Percentiles rank a stretch among this genome's conserved stretches.
Conservation (phyloP, 306 rosid genomes). For the Urtica urens region DNA sequence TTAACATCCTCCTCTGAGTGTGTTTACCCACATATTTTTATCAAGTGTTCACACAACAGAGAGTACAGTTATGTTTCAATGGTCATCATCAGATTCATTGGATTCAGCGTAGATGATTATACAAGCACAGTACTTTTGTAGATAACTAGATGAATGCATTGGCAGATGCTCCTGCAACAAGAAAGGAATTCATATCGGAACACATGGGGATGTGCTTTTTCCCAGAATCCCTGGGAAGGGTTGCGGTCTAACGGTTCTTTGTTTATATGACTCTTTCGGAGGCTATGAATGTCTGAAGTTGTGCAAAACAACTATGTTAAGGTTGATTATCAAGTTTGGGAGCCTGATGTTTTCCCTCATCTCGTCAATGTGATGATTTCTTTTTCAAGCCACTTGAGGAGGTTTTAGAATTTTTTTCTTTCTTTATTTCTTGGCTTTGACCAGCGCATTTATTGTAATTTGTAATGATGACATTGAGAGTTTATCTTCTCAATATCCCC, state of each 20-base stretch:
- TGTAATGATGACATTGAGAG: slow-evolving; percentile 1
- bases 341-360: slow-evolving; percentile 14
- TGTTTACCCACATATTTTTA: too few relatives aligned
- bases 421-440: slow-evolving; percentile 3
- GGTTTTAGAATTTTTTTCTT: not conserved
- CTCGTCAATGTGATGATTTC: slow-evolving; percentile 10
- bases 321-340: slow-evolving; percentile 13
- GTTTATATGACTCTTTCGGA: not conserved
- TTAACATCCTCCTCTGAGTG: too few relatives aligned
- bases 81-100: too few relatives aligned
- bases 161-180: too few relatives aligned
- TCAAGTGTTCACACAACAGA: not conserved
- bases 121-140: not conserved
- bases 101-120: too few relatives aligned
- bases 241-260: not conserved
- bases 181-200: too few relatives aligned
- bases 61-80: not conserved
- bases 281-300: not conserved
- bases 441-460: too few relatives aligned
- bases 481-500: not conserved
- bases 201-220: too few relatives aligned
- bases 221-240: not conserved
- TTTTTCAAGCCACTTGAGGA: slow-evolving; percentile 4
- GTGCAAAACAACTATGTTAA: not conserved
- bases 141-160: slow-evolving; percentile 16